Evolutionary conservation across 2,329 filamentous ascomycete species (phyloP), one percentile per base, ranked within the genome.

Genomic region (Thielaviopsis punctulata): DNA sequence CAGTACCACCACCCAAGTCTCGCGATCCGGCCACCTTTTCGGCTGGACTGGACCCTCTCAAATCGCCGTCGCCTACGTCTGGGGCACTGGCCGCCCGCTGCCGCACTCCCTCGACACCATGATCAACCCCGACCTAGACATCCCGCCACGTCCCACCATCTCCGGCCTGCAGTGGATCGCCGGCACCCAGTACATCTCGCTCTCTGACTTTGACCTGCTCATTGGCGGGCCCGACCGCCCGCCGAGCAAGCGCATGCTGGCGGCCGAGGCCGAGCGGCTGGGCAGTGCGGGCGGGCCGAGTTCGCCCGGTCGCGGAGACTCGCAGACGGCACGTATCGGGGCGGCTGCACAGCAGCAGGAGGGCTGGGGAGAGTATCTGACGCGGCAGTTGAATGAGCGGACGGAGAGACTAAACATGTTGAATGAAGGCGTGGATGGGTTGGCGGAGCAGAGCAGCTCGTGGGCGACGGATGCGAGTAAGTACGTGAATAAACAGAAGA

Each of bases 131-230:
- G 73, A 84, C 54, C 75, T 86, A 0, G 62, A 76, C 15, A 75
- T 84, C 21, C 90, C 89, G 1, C 75, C 86, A 12, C 79, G 92
- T 2, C 92, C 92, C 1, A 95, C 88, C 0, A 98, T 98, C 55
- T 93, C 86, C 19, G 95, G 93, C 60, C 67, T 98, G 36, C 88
- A 96, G 66, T 98, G 92, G 92, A 87, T 98, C 50, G 84, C 88
- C 0, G 92, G 92, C 3, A 96, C 90, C 1, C 90, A 95, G 65
- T 84, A 93, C 60, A 76, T 98, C 45, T 87, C 86, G 1, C 83
- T 86, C 0, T 73, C 81, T 1, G 92, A 98, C 60, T 79, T 98
- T 61, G 92, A 96, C 61, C 68, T 95, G 2, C 71, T 98, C 1
- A 92, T 98, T 55, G 87, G 90, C 49, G 90, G 90, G 0, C 82